Evolutionary conservation across 192 early-diverging fungal genomes (phyloP), one percentile per base, ranked within the genome.

Genomic region (Gryganskiella cystojenkinii): DNA sequence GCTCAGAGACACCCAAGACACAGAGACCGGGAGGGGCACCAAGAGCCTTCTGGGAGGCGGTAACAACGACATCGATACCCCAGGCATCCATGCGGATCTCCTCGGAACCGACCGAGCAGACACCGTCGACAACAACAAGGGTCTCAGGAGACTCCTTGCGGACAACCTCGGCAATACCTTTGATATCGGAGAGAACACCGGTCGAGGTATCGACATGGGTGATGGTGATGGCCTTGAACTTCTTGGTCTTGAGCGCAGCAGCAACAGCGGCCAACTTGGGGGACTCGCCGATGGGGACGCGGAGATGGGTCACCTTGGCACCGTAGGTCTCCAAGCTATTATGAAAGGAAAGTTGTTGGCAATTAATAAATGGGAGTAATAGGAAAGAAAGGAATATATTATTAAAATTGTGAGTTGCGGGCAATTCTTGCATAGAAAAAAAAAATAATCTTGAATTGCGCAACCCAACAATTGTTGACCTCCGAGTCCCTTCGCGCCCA

Each of bases 151-250:
- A 96, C 34, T 87, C 67, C 58, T 89, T 79, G 50, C 87, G 84
- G 31, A 98, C 92, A 22, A 93, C 53, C 50, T 86, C 82, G 44
- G 92, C 84, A 63, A 98, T 88, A 35, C 85, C 84, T 78, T 93
- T 83, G 60, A 96, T 88, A 74, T 97, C 94, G 43, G 83, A 83
- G 64, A 99, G 87, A 46, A 99, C 97, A 64, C 95, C 93, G 19
- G 96, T 94, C 24, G 95, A 97, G 3, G 97, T 99, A 74, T 99
- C 97, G 14, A 97, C 96, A 67, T 99, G 97, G 42, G 97, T 95
- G 64, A 99, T 83, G 24, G 95, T 95, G 34, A 99, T 83, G 31
- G 95, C 73, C 86, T 97, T 97, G 87, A 90, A 95, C 67, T 85
- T 84, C 33, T 87, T 89, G 15, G 69, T 71, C 44, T 67, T 53